phyloP scores from a whole-genome alignment of 306 rosid species.

The Cajanus cajan region DNA sequence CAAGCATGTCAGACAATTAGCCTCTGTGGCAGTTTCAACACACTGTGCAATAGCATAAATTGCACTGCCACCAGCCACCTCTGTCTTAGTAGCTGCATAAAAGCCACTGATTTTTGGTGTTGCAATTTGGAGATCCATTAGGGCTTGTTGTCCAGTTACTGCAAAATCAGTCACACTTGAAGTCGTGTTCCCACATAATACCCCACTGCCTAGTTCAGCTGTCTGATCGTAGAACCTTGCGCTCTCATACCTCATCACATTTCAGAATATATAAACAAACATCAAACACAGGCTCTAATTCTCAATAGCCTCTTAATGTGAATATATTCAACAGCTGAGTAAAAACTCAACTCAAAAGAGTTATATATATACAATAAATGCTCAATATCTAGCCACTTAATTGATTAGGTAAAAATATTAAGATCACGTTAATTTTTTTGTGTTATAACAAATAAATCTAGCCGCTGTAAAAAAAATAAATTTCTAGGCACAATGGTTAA shows the following conservation, averaged over 20 bases:
- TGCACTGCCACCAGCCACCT: slow-evolving; percentile 4
- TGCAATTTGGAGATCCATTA: slow-evolving; percentile 27
- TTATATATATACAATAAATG: too few species aligned
- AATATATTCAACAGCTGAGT: too few species aligned
- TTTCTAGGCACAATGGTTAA: too few species aligned
- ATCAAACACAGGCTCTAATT: too few species aligned
- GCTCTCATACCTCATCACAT: slow-evolving; percentile 27
- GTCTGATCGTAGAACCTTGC: slow-evolving; percentile 19
- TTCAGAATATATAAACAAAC: too few species aligned
- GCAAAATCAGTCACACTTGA: neutral
- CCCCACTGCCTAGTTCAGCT: neutral
- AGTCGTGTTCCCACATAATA: slow-evolving; percentile 27
- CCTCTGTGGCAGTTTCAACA: slow-evolving; percentile 36
- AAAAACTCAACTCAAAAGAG: too few species aligned
- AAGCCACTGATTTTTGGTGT: slow-evolving; percentile 42
- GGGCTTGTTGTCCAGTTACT: slow-evolving; percentile 9
- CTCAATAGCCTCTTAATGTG: too few species aligned
- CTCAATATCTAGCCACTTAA: too few species aligned
- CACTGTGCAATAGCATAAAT: slow-evolving; percentile 62
- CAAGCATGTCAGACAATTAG: slow-evolving; percentile 47
- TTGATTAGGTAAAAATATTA: too few species aligned
- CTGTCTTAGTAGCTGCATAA: slow-evolving; percentile 38
- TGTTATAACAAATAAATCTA: too few species aligned
- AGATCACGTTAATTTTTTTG: too few species aligned
- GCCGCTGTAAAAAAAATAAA: too few species aligned